Evolutionary conservation across 805 yeast genomes (phyloP), one percentile per base, ranked within the genome.

Genomic region (Wickerhamomyces pijperi): DNA sequence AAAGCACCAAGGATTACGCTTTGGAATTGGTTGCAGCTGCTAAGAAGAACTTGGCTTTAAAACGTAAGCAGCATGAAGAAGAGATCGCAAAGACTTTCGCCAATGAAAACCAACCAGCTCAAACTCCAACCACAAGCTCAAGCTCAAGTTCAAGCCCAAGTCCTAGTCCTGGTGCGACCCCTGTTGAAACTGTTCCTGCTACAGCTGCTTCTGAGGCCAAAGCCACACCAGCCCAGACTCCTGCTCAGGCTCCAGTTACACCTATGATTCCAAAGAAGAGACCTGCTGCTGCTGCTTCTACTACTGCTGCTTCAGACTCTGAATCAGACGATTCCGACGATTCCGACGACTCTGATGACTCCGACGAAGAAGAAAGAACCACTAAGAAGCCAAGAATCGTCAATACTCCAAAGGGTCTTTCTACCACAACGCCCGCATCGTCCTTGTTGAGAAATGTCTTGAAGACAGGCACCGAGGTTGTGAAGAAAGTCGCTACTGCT

Each of bases 371-470:
- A 18, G 56, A 51, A 4, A 49, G 47, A 3, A 44, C 48, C 32
- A 38, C 49, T 23, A 62, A 56, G 34, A 61, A 66, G 8, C 60
- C 68, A 40, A 59, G 72, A 41, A 62, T 68, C 16, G 77, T 72
- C 4, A 64, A 65, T 32, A 64, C 74, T 2, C 77, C 77, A 16
- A 61, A 55, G 39, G 62, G 58, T n/a, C 40, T 42, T 19, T 42
- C 49, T 5, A 25, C 49, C 46, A 31, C 49, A 44, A 23, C n/a
- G n/a, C n/a, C 34, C 39, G 8, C 11, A 8, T 17, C 17, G 20
- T 32, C 34, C 13, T 25, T 25, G 13, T 12, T 25, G 14, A 25
- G 13, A 13, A 12, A 25, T 25, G 29, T 13, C 13, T 25, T 25
- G 29, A 25, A 25, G 29, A 25, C 5, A 9, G 14, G 29, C 13